These are phyloP conservation scores for Phaseolus coccineus DNA, from an alignment of 331 rosid species.

Conservation along the genomic window DNA sequence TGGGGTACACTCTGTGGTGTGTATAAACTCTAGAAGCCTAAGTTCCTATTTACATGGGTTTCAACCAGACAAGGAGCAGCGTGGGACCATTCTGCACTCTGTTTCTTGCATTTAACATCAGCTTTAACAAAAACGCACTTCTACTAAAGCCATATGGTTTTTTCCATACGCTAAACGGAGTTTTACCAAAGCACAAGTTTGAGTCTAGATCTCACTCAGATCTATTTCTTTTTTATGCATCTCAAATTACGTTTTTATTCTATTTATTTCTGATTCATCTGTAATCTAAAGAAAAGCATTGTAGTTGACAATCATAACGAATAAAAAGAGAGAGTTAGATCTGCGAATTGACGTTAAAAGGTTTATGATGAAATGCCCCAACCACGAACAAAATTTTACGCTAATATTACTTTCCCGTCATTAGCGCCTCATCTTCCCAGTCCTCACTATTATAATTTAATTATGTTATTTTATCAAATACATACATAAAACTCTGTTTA, in stretches of 20 bases:
- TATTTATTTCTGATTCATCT: background rate
- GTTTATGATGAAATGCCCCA: background rate
- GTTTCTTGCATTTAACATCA: background rate
- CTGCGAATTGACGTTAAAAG: background rate
- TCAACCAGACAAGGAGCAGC: background rate
- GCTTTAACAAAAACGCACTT: no score
- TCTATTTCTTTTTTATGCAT: no score
- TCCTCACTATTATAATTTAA: background rate
- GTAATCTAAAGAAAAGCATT: background rate
- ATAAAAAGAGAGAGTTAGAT: background rate
- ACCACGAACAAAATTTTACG: background rate
- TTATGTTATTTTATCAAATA: background rate
- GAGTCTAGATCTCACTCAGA: no score
- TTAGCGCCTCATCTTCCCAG: background rate
- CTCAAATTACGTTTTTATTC: no score
- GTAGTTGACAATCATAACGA: background rate
- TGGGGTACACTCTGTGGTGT: background rate
- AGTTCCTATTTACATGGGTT: background rate
- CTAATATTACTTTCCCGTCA: background rate
- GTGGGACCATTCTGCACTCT: background rate
- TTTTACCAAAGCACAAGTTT: background rate
- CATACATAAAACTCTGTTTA: background rate
- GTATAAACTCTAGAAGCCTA: background rate
- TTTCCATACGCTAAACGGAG: background rate
- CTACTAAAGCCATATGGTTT: background rate